These are phyloP conservation scores for Cercospora nicotianae DNA, from an alignment of 2,329 filamentous ascomycete genomes.

Conservation along the genomic window DNA sequence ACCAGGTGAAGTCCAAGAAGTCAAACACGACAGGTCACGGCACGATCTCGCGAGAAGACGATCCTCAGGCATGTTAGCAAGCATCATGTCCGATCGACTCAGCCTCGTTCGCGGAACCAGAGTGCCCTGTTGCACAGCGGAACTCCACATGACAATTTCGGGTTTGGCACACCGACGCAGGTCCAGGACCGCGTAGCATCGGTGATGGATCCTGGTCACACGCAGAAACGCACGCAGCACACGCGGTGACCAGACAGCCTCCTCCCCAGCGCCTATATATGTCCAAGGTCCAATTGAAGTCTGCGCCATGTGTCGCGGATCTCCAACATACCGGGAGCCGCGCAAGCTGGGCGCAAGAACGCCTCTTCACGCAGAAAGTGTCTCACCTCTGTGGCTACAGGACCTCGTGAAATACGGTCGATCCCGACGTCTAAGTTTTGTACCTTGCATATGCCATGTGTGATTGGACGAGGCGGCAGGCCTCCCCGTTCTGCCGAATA, in stretches of 20 bases:
- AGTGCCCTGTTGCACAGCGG: background rate
- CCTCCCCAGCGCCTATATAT: background rate
- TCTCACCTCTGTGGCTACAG: conserved; percentile 19
- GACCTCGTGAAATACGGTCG: conserved; percentile 19
- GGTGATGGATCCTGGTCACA: conserved; percentile 11
- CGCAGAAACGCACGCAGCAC: conserved; percentile 5
- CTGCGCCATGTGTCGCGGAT: background rate
- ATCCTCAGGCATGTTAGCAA: conserved; percentile 17
- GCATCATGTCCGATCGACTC: conserved; percentile 15
- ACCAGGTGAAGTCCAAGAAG: conserved; percentile 1
- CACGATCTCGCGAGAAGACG: conserved; percentile 3
- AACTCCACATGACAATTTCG: conserved; percentile 20
- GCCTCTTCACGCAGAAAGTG: conserved; percentile 10
- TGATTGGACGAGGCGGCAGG: conserved; percentile 7
- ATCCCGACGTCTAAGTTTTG: conserved; percentile 17
- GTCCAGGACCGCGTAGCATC: conserved; percentile 14
- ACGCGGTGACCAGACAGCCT: background rate
- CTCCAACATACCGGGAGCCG: background rate
- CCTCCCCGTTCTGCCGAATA: conserved; percentile 6
- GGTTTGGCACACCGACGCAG: conserved; percentile 13
- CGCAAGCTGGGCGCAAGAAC: conserved; percentile 3
- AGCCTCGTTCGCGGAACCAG: conserved; percentile 2
- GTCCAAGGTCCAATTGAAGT: background rate
- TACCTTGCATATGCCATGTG: conserved; percentile 21
- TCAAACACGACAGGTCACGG: background rate